Base-by-base conservation (phyloP, 306 rosid species). In the Ormosia emarginata region DNA sequence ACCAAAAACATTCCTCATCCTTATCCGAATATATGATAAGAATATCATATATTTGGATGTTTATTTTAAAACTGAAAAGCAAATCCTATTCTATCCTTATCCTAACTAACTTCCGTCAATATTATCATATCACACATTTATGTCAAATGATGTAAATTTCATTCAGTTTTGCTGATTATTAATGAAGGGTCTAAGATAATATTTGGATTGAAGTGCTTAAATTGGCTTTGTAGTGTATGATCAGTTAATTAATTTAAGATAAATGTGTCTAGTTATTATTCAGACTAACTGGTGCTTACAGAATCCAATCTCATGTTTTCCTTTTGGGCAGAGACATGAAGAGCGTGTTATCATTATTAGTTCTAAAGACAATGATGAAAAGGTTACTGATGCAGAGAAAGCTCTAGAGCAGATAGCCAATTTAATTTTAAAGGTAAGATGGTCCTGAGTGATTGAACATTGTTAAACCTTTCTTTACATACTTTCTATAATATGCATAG, bases 261-360 rank as follows among this genome's bases (percentile, higher is more conserved):
- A 40, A 32, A 63, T 37, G n/a, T 33, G 29, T 74, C 67, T 11
- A 3, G 37, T 62, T 62, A 64, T 67, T 67, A 9, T 77, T 81
- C 66, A 18, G 37, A 18, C 30, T 55, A 32, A 8, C 36, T 53
- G 32, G 41, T 68, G 40, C 65, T 81, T 78, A 71, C 77, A 12
- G 30, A 81, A 55, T 73, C 76, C 40, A 41, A 58, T 71, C 30
- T 67, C 80, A 53, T 77, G 63, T 30, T 68, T 83, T 86, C 53
- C 74, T 67, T 74, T 14, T 84, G 75, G 79, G 88, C 88, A 95
- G 98, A 88, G 95, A 59, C 90, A 95, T 66, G 98, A 95, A 87
- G 98, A 95, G 76, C 94, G 98, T 37, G 98, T 95, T 81, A 93
- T 95, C 79, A 93, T 95, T 71, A 88, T 93, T 81, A 95, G 98